Evolutionary conservation across 495 filamentous ascomycete genomes (phyloP), one percentile per base, ranked within the genome.

Genomic region (Letharia lupina): DNA sequence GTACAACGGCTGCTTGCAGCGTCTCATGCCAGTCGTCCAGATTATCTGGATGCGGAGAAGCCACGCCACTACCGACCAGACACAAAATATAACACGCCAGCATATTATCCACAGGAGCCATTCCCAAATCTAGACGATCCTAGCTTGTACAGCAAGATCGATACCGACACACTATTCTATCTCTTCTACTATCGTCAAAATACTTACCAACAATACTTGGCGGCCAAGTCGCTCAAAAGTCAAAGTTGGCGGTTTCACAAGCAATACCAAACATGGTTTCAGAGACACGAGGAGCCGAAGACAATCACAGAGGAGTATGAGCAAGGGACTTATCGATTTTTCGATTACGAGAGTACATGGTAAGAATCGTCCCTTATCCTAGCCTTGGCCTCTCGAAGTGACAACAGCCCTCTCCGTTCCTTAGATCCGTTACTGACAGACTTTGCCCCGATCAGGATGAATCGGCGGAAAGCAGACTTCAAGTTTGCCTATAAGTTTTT

Each of bases 341-440:
- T 98, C 77, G 94, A 98, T 76, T 98, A 98, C 72, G 94, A 98
- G 81, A 97, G 93, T 76, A 98, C 94, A 71, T 98, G 94, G 94
- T 98, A 77, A 58, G 68, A 54, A 20, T 37, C 50, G 52, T 54
- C 62, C 52, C 41, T 63, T 35, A 40, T 48, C 69, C 59, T 64
- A 47, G 59, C 41, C 31, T 54, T 60, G 39, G 47, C 33, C 33
- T 37, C 54, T 57, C 7, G 6, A 18, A 58, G 33, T 47, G 65
- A 69, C 61, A 71, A 31, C 23, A 48, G 60, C 67, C 54, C 35
- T 52, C 66, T 42, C 33, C 4, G 42, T 61, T 47, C 31, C 39
- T 61, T 63, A 54, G 40, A 60, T 42, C 42, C 65, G 11, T 48
- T 64, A 42, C 68, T 70, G 45, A 67, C 54, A 35, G 18, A 23